These are phyloP conservation scores for Edaphochlamys debaryana DNA, from an alignment of 139 green algal genomes.

Conservation along the genomic window DNA sequence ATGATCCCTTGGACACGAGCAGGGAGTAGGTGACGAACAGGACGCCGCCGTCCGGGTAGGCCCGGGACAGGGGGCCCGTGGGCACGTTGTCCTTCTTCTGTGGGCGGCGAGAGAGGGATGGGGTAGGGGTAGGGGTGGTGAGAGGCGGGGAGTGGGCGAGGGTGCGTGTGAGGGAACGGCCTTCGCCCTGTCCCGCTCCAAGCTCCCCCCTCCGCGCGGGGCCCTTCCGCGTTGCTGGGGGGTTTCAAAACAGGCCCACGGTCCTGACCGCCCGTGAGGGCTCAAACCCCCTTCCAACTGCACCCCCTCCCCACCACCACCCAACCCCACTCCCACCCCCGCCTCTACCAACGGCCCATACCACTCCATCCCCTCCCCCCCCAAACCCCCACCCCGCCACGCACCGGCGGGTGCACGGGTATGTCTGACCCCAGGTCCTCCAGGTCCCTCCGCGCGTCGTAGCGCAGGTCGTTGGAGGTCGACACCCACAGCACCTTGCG, in stretches of 20 bases:
- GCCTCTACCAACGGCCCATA: background rate
- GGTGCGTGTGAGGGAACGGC: background rate
- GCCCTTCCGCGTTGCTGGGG: too few relatives aligned
- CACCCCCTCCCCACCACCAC: too few relatives aligned
- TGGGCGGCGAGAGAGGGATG: background rate
- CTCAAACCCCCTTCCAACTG: too few relatives aligned
- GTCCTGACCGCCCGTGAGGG: too few relatives aligned
- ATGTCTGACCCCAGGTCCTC: conserved; percentile 69
- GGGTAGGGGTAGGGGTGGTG: background rate
- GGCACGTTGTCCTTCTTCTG: conserved; percentile 62
- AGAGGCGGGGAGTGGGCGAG: background rate
- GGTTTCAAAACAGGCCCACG: too few relatives aligned
- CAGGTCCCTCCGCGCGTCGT: conserved; percentile 86
- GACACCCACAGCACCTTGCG: conserved; percentile 81
- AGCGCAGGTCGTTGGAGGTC: conserved; percentile 74
- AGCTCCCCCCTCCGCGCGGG: too few relatives aligned
- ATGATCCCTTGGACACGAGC: conserved; percentile 49
- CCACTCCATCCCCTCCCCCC: too few relatives aligned
- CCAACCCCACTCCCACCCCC: too few relatives aligned
- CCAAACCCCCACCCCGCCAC: too few relatives aligned
- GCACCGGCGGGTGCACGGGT: conserved; percentile 64
- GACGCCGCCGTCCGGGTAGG: conserved; percentile 61
- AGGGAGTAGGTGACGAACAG: conserved; percentile 83
- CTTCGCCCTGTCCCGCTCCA: background rate
- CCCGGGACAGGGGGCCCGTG: conserved; percentile 49